Base-by-base conservation (phyloP, 768 basidiomycete species). In the Pleurotus sapidus region DNA sequence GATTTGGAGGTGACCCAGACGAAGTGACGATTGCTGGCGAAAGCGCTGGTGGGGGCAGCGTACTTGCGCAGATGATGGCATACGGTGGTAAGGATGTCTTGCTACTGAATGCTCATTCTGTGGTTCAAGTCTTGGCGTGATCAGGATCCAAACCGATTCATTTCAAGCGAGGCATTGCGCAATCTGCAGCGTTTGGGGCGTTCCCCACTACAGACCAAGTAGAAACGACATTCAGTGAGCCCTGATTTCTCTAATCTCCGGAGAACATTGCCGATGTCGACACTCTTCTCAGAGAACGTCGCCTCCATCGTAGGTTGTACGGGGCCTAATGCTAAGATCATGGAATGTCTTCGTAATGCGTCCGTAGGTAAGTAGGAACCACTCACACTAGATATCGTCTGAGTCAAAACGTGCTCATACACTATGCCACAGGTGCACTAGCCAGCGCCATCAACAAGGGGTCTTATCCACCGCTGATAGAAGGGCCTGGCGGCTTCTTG, bases 41-140 rank as follows among this genome's bases (percentile, higher is more conserved):
- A 57, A 75, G 73, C 43, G 76, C 77, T 1, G 78, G 78, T 1
- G 78, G 77, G 0, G 76, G 77, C 0, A 74, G 72, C 37, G 71
- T 80, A 7, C 65, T 75, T 7, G 76, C 79, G 70, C 79, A 80
- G 55, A 62, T 75, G 5, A 70, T 74, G 8, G 77, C 78, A 5
- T 75, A 75, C 57, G 78, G 73, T 62, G 78, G 78, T 67, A 20
- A 8, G 12, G 6, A n/a, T 7, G 15, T 4, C 14, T 17, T 24
- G 20, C 54, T 34, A 7, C 30, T 30, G 30, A 37, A 27, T 18
- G 11, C 4, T 45, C 15, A 45, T 34, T 4, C 9, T 30, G 8
- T 38, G 4, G 3, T 25, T 3, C 23, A 14, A n/a, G 23, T 57
- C 9, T 49, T 20, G 9, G 30, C 3, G 46, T n/a, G 4, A 34